Conservation (phyloP, 164 flowering plant genomes). For the Chimonanthus praecox region DNA sequence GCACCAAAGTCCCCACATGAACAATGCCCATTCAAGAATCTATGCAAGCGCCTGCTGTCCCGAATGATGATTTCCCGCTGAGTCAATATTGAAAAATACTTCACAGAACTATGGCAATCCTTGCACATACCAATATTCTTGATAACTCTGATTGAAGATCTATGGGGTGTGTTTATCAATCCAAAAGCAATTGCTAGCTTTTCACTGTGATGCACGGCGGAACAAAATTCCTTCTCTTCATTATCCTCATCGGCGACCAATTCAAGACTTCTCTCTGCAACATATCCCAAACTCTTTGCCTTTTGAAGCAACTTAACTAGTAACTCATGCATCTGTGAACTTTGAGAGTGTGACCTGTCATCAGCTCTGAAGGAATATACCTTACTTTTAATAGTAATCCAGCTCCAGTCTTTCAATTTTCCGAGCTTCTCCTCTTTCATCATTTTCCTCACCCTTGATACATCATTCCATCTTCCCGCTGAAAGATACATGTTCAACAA, state of each 20-base stretch:
- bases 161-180: constrained; percentile 38
- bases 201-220: constrained; percentile 61
- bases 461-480: constrained; percentile 64
- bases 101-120: constrained; percentile 66
- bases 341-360: constrained; percentile 27
- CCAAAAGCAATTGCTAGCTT: constrained; percentile 74
- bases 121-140: constrained; percentile 66
- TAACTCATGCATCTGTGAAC: constrained; percentile 24
- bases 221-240: constrained; percentile 15
- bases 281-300: constrained; percentile 47
- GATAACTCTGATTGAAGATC: constrained; percentile 43
- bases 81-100: constrained; percentile 42
- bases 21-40: constrained; percentile 55
- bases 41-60: constrained; percentile 74
- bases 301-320: constrained; percentile 44
- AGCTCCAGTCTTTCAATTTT: constrained; percentile 58
- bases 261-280: constrained; percentile 24
- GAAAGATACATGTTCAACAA: constrained; percentile 64
- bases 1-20: constrained; percentile 70
- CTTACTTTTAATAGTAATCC: constrained; percentile 63
- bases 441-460: constrained; percentile 52
- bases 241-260: constrained; percentile 37
- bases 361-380: constrained; percentile 53
- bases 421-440: constrained; percentile 55
- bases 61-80: constrained; percentile 55